These are phyloP conservation scores for Penicillium lagena DNA, from an alignment of 495 filamentous ascomycete species.

Conservation along the genomic window DNA sequence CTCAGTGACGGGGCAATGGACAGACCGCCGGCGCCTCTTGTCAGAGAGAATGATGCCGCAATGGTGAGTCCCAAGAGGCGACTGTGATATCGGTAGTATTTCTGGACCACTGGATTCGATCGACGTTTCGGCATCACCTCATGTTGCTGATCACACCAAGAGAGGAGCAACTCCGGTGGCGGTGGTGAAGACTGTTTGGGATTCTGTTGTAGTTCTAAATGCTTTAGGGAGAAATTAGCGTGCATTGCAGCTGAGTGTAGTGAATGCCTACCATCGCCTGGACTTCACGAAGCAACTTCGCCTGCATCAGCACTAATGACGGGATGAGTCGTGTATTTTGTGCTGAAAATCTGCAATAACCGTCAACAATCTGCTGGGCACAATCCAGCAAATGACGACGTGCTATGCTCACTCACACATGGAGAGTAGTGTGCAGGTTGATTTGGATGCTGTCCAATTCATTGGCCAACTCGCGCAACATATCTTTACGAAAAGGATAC, in stretches of 20 bases:
- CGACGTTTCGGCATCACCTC: background rate
- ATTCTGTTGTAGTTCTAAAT: background rate
- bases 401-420: background rate
- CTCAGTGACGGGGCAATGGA: background rate
- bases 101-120: background rate
- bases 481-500: constrained; percentile 2
- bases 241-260: too few relatives aligned
- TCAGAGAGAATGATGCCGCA: background rate
- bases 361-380: too few relatives aligned
- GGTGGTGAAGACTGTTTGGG: background rate
- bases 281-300: background rate
- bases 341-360: background rate
- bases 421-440: background rate
- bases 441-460: background rate
- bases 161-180: background rate
- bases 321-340: constrained; percentile 1
- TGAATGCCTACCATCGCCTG: background rate
- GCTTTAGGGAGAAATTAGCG: background rate
- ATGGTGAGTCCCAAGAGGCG: constrained; percentile 1
- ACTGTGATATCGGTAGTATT: background rate
- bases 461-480: background rate
- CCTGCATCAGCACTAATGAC: background rate
- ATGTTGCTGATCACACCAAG: background rate
- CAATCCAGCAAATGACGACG: too few relatives aligned
- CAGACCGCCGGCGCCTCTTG: background rate